Evolutionary conservation across 2,329 filamentous ascomycete genomes (phyloP), one percentile per base, ranked within the genome.

Genomic region (Macroventuria anomochaeta): DNA sequence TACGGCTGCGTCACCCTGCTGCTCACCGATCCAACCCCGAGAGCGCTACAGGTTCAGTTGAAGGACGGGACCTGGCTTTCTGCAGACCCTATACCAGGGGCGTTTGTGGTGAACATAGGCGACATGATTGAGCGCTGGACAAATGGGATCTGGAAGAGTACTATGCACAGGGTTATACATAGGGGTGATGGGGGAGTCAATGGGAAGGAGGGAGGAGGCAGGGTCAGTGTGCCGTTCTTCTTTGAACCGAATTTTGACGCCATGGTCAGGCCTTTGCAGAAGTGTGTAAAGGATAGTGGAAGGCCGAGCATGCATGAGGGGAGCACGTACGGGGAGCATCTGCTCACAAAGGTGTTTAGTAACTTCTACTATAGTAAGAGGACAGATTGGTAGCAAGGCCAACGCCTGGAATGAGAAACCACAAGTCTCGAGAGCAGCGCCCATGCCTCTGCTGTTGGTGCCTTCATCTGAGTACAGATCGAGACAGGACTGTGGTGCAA

Each of bases 91-190:
- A 66, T 79, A 0, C 68, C 72, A 2, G 79, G 76, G 13, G 70
- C 75, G 0, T 80, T 79, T 47, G 77, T 81, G 2, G 77, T 81
- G 5, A 81, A 81, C 56, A 77, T 81, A 38, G 79, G 79, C 0
- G 79, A 81, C 57, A 77, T 81, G 75, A 74, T 81, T 55, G 74
- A 79, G 66, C 64, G 75, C 36, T 79, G 76, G 76, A 79, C 78
- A 13, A 75, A 76, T 42, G 78, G 76, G 26, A 21, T 72, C 37
- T 79, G 76, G 69, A 73, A 74, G 54, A 73, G 67, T 20, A 80
- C 79, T 1, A 58, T 72, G 28, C 79, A 81, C 64, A 65, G 79
- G 4, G 79, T 81, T 8, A 69, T 81, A 3, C 79, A 81, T 58
- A 57, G 65, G 1, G 50, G 34, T 2, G 41, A 40, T 15, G 48